These are phyloP conservation scores for Trametes punicea DNA, from an alignment of 768 basidiomycete species.

Conservation along the genomic window DNA sequence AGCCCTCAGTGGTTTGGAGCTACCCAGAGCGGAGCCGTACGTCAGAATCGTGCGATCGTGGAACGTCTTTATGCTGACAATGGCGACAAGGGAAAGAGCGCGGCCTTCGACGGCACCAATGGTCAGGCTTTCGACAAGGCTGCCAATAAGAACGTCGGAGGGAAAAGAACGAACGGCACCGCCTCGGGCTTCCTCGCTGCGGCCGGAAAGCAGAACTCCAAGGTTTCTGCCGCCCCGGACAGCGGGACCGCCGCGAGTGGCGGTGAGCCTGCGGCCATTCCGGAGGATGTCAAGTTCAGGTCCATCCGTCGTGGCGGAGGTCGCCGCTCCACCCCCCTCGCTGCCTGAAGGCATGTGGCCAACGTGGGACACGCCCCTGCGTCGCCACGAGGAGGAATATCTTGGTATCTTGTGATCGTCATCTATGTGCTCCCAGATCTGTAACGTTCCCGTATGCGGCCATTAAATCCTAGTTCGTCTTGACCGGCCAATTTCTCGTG, in stretches of 20 bases:
- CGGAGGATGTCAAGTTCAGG: neutral
- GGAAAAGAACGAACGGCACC: neutral
- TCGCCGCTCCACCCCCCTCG: neutral
- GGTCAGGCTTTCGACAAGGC: neutral
- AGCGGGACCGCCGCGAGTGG: neutral
- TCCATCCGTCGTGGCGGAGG: neutral
- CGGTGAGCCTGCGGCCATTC: neutral
- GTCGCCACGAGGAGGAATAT: neutral
- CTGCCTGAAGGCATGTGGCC: neutral
- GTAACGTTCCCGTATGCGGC: too few species aligned
- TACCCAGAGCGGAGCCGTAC: neutral
- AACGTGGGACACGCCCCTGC: neutral
- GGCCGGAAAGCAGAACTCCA: too few species aligned
- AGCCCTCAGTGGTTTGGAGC: neutral
- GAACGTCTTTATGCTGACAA: neutral
- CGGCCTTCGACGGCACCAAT: neutral
- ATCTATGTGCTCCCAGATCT: too few species aligned
- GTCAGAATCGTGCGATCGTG: neutral
- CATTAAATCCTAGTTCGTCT: too few species aligned
- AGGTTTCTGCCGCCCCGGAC: neutral
- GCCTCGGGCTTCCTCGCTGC: too few species aligned
- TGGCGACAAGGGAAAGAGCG: neutral
- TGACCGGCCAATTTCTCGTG: too few species aligned
- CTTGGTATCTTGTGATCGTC: too few species aligned
- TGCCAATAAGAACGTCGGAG: neutral